phyloP scores from a whole-genome alignment of 2,329 filamentous ascomycete species.

The Amauroascus verrucosus region DNA sequence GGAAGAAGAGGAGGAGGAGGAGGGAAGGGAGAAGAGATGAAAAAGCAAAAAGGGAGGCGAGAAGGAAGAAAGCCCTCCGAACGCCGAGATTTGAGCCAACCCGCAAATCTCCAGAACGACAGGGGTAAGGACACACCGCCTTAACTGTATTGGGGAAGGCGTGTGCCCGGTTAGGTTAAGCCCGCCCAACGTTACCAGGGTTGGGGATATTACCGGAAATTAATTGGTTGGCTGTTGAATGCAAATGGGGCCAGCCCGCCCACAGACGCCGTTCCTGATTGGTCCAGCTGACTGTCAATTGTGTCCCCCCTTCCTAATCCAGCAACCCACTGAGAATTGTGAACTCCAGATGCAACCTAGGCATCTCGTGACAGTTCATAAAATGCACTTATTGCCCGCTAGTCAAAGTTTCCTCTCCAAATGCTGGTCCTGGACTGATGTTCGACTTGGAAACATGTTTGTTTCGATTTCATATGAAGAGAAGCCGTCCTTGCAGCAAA shows the following conservation, averaged over 20 bases:
- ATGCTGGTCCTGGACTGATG: neutral
- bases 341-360: neutral
- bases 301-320: neutral
- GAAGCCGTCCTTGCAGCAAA: too few relatives aligned
- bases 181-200: neutral
- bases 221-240: conserved; percentile 4
- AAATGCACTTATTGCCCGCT: neutral
- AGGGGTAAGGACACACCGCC: neutral
- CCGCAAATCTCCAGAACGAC: neutral
- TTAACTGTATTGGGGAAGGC: neutral
- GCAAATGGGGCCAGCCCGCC: too few relatives aligned
- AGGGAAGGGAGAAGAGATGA: conserved; percentile 5
- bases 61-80: neutral
- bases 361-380: neutral
- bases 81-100: neutral
- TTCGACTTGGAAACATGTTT: conserved; percentile 1
- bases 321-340: neutral
- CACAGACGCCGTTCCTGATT: neutral
- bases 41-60: neutral
- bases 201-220: conserved; percentile 3
- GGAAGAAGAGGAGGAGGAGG: conserved; percentile 8
- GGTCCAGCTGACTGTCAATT: neutral
- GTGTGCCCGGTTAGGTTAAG: neutral
- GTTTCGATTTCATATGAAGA: neutral
- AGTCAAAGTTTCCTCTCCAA: too few relatives aligned